phyloP scores from a whole-genome alignment of 2,329 filamentous ascomycete species.

The Pezicula neosporulosa region DNA sequence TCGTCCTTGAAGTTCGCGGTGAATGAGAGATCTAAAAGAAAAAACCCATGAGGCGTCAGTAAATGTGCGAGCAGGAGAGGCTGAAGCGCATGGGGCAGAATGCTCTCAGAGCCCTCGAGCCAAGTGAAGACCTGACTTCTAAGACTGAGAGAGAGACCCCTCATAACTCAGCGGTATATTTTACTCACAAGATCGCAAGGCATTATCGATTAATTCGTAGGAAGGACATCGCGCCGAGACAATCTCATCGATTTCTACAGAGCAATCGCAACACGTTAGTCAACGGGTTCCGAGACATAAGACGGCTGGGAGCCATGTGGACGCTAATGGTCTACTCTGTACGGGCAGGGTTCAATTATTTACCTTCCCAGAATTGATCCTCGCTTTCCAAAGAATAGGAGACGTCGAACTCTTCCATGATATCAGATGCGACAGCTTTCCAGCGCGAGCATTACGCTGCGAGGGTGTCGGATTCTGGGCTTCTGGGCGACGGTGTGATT shows the following conservation, averaged over 20 bases:
- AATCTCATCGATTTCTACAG: slow-evolving; percentile 63
- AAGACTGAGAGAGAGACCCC: no score
- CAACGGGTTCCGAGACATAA: background rate
- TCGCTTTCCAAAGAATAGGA: slow-evolving; percentile 70
- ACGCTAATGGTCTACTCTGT: no score
- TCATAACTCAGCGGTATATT: no score
- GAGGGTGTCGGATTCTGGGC: no score
- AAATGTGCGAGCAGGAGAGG: no score
- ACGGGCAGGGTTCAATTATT: slow-evolving; percentile 24
- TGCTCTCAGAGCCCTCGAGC: no score
- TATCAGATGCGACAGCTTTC: background rate
- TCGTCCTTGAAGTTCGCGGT: slow-evolving; percentile 73
- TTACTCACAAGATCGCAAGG: slow-evolving; percentile 62
- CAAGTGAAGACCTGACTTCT: no score
- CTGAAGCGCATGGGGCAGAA: no score
- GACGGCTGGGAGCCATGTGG: background rate
- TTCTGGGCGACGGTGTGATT: no score
- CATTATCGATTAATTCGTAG: slow-evolving; percentile 75
- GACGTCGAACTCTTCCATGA: slow-evolving; percentile 59
- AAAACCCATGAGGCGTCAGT: no score
- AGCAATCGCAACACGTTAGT: background rate
- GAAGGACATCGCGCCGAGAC: slow-evolving; percentile 53
- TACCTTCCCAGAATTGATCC: slow-evolving; percentile 88
- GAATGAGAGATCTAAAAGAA: slow-evolving; percentile 67
- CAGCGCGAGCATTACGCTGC: background rate